Conservation (phyloP, 352 stramenopile genomes). For the Phytophthora pluvialis region DNA sequence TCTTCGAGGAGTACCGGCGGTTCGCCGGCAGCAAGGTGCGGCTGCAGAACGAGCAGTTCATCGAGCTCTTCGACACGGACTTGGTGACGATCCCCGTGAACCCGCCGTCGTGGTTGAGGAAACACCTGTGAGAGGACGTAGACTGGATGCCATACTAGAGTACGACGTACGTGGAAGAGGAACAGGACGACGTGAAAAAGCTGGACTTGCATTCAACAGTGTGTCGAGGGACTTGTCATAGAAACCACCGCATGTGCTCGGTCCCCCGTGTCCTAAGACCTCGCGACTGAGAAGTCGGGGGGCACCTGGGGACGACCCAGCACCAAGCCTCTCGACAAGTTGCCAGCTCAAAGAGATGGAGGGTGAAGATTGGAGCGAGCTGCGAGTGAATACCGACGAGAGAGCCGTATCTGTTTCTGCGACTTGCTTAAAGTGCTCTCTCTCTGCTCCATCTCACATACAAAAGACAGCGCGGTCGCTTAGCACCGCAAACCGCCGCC, state of each 20-base stretch:
- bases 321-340: neutral
- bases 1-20: slow-evolving; percentile 93
- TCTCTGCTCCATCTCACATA: slow-evolving; percentile 10
- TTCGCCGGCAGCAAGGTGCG: slow-evolving; percentile 91
- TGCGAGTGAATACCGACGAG: slow-evolving; percentile 1
- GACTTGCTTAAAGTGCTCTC: slow-evolving; percentile 2
- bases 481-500: slow-evolving; percentile 68
- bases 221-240: slow-evolving; percentile 19
- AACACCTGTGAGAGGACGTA: slow-evolving; percentile 44
- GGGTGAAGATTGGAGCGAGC: neutral
- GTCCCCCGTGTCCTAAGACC: neutral
- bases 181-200: slow-evolving; percentile 8
- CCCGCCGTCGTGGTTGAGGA: slow-evolving; percentile 75
- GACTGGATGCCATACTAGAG: neutral
- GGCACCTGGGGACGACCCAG: neutral
- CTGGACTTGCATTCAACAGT: slow-evolving; percentile 36
- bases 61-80: slow-evolving; percentile 95
- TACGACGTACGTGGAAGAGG: neutral
- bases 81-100: slow-evolving; percentile 87
- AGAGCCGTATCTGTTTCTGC: slow-evolving; percentile 10
- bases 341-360: slow-evolving; percentile 5
- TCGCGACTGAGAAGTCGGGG: neutral
- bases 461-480: slow-evolving; percentile 17
- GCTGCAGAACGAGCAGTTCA: slow-evolving; percentile 95
- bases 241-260: slow-evolving; percentile 4